Evolutionary conservation across 495 filamentous ascomycete genomes (phyloP).

Genomic region (Neurospora sp.): DNA sequence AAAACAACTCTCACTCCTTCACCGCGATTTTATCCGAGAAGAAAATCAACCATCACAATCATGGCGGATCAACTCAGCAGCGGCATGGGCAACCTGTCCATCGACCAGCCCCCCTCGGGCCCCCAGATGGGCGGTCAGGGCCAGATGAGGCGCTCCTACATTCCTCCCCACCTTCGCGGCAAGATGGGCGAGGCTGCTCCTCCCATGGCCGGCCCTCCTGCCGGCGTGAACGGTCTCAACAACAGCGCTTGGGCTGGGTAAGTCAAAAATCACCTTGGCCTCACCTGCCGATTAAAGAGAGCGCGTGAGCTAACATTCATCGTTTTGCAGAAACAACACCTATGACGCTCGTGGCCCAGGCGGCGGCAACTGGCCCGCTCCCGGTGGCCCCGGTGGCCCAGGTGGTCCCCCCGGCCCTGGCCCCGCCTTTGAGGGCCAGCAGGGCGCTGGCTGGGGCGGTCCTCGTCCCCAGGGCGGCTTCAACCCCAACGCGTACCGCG

Average conservation of each 20-base stretch:
- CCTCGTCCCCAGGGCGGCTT: too few species aligned
- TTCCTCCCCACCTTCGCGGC: slow-evolving; percentile 85
- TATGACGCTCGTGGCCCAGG: slow-evolving; percentile 27
- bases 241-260: slow-evolving; percentile 57
- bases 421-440: too few species aligned
- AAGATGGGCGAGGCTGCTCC: slow-evolving; percentile 36
- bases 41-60: slow-evolving; percentile 16
- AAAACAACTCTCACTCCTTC: slow-evolving; percentile 5
- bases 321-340: slow-evolving; percentile 28
- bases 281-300: background rate
- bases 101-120: slow-evolving; percentile 48
- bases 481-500: too few species aligned
- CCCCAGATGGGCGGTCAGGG: slow-evolving; percentile 47
- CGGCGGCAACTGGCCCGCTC: slow-evolving; percentile 10
- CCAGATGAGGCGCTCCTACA: slow-evolving; percentile 62
- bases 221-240: slow-evolving; percentile 38
- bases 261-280: slow-evolving; percentile 17
- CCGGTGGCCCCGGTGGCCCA: too few species aligned
- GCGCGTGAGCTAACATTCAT: slow-evolving; percentile 9
- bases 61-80: slow-evolving; percentile 97
- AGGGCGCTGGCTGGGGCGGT: too few species aligned
- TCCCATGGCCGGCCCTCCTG: slow-evolving; percentile 23
- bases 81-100: slow-evolving; percentile 74
- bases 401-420: too few species aligned
- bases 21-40: slow-evolving; percentile 4